Percentiles rank a stretch among this genome's conserved stretches.
Conservation (phyloP, 179 eudicot species). For the Nepenthes alata region DNA sequence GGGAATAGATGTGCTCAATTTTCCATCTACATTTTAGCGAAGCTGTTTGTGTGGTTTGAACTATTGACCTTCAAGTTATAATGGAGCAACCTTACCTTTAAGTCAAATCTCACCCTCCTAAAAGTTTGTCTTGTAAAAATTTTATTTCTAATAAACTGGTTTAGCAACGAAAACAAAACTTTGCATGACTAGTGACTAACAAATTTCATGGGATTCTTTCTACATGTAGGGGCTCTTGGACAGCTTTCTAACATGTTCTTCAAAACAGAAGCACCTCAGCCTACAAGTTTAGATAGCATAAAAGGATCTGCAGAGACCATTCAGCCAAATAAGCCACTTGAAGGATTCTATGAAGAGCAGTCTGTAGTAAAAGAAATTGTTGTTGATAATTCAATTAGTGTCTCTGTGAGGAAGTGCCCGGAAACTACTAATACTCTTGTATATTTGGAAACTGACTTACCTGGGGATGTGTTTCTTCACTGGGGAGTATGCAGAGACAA, state of each 20-base stretch:
- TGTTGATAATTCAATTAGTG: constrained; percentile 35
- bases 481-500: constrained; percentile 76
- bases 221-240: constrained; percentile 40
- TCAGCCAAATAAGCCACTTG: constrained; percentile 29
- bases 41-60: no score
- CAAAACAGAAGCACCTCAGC: constrained; percentile 28
- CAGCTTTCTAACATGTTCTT: constrained; percentile 41
- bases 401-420: constrained; percentile 42
- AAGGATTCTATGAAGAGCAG: constrained; percentile 64
- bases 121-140: no score
- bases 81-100: no score
- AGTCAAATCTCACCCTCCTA: no score
- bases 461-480: constrained; percentile 63
- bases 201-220: background rate
- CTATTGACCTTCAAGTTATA: no score
- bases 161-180: no score
- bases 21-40: no score
- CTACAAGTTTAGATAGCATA: constrained; percentile 19
- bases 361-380: constrained; percentile 42
- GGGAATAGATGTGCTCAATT: no score
- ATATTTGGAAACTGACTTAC: constrained; percentile 65
- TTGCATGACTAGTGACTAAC: background rate
- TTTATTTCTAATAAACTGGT: no score
- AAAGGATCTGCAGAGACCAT: constrained; percentile 20
- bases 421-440: constrained; percentile 49